A percentile compares a stretch with the other conserved stretches of the same genome.
Evolutionary conservation across 129 eudicot species (phyloP).

Genomic region (carrot (Daucus carota)): DNA sequence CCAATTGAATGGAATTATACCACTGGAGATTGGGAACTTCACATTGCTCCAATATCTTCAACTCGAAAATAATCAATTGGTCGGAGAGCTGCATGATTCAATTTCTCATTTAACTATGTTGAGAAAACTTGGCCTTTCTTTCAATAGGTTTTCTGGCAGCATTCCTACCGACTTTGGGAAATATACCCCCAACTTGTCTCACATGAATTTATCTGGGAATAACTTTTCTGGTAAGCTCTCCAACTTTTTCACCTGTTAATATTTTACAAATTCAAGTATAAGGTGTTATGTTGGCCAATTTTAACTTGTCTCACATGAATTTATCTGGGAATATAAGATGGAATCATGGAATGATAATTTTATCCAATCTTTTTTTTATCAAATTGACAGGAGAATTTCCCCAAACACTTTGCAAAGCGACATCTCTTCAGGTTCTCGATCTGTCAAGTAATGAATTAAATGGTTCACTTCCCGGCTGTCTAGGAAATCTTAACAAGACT

Average conservation of each 20-base stretch:
- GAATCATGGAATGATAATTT: no score
- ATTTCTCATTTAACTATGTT: slow-evolving; percentile 36
- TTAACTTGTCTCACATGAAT: no score
- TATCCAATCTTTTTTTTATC: no score
- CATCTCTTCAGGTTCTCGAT: neutral
- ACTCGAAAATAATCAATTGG: slow-evolving; percentile 10
- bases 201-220: slow-evolving; percentile 60
- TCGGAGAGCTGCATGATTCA: slow-evolving; percentile 52
- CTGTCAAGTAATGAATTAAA: neutral
- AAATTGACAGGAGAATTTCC: neutral
- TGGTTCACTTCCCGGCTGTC: slow-evolving; percentile 2
- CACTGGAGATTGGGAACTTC: no score
- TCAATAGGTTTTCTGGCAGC: slow-evolving; percentile 35
- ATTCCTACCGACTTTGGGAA: slow-evolving; percentile 48
- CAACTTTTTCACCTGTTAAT: slow-evolving; percentile 52
- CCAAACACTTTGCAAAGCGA: neutral
- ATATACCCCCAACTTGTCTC: slow-evolving; percentile 27
- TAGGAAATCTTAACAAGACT: neutral
- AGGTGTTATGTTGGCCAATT: no score
- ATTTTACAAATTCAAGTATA: no score
- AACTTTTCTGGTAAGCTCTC: slow-evolving; percentile 43
- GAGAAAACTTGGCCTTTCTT: slow-evolving; percentile 23
- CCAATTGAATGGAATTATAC: no score
- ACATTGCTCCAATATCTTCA: no score
- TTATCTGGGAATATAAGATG: no score